Percentiles rank a stretch among this genome's conserved stretches.
phyloP scores from a whole-genome alignment of 768 basidiomycete species.

The Hysterangium stoloniferum region DNA sequence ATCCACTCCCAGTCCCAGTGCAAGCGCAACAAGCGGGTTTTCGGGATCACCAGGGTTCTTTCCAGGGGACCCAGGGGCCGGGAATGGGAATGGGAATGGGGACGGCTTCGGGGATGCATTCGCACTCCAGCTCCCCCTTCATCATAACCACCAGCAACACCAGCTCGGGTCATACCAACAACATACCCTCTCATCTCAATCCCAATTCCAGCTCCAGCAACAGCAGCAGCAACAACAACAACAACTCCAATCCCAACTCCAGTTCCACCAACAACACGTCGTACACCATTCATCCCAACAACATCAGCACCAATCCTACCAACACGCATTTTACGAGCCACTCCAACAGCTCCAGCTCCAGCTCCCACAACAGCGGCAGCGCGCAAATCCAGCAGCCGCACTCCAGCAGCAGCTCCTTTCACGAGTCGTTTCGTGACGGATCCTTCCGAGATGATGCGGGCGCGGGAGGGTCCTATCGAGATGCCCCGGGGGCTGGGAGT shows the following conservation, averaged over 20 bases:
- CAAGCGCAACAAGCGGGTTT: too few species aligned
- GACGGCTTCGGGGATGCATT: neutral
- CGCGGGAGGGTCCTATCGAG: slow-evolving; percentile 1
- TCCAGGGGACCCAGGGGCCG: neutral
- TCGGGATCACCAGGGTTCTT: neutral
- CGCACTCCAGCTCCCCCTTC: too few species aligned
- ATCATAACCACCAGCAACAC: neutral
- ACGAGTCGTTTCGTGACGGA: neutral
- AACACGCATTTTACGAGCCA: too few species aligned
- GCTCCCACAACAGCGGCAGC: too few species aligned
- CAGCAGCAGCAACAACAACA: neutral
- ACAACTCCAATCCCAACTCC: neutral
- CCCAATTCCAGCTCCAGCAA: neutral
- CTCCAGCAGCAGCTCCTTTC: neutral
- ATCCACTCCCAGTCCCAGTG: too few species aligned
- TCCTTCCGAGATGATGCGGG: slow-evolving; percentile 1
- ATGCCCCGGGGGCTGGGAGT: neutral
- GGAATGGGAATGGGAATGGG: neutral
- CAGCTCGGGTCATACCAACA: neutral
- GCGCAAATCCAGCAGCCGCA: too few species aligned
- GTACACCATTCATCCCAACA: neutral
- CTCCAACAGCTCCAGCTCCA: too few species aligned
- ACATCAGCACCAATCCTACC: too few species aligned
- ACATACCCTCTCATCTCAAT: neutral
- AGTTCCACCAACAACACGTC: slow-evolving; percentile 1